A percentile compares a stretch with the other conserved stretches of the same genome.
These are phyloP conservation scores for Phytophthora tubulina DNA, from an alignment of 352 stramenopile species.

Conservation along the genomic window DNA sequence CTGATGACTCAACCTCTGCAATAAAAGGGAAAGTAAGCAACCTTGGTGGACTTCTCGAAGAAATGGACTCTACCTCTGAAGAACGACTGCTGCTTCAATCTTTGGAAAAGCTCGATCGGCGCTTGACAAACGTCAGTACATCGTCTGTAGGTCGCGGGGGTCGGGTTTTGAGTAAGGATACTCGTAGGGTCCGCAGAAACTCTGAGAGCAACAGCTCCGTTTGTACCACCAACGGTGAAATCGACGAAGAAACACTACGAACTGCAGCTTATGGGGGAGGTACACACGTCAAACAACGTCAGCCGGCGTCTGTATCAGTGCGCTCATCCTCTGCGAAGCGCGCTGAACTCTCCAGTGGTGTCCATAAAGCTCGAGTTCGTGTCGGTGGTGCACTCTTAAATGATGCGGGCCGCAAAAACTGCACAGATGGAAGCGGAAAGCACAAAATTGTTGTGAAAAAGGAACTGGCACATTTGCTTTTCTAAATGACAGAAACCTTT, in stretches of 20 bases:
- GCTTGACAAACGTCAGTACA: constrained; percentile 39
- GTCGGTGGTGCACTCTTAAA: constrained; percentile 41
- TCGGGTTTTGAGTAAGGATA: background rate
- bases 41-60: constrained; percentile 11
- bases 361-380: constrained; percentile 66
- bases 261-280: constrained; percentile 57
- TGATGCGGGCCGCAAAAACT: constrained; percentile 21
- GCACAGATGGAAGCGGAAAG: constrained; percentile 44
- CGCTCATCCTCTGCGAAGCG: constrained; percentile 54
- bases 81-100: constrained; percentile 61
- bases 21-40: constrained; percentile 9
- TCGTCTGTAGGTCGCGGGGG: constrained; percentile 4
- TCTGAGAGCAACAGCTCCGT: background rate
- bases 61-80: constrained; percentile 51
- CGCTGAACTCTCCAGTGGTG: constrained; percentile 59
- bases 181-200: background rate
- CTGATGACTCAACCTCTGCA: background rate
- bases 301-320: constrained; percentile 43
- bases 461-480: constrained; percentile 71
- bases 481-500: constrained; percentile 41
- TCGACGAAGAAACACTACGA: constrained; percentile 37
- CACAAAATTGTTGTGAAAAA: constrained; percentile 74
- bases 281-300: constrained; percentile 45
- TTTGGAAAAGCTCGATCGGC: constrained; percentile 60
- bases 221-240: constrained; percentile 14